phyloP scores from a whole-genome alignment of 2,329 filamentous ascomycete genomes.

The Byssochlamys sp. region DNA sequence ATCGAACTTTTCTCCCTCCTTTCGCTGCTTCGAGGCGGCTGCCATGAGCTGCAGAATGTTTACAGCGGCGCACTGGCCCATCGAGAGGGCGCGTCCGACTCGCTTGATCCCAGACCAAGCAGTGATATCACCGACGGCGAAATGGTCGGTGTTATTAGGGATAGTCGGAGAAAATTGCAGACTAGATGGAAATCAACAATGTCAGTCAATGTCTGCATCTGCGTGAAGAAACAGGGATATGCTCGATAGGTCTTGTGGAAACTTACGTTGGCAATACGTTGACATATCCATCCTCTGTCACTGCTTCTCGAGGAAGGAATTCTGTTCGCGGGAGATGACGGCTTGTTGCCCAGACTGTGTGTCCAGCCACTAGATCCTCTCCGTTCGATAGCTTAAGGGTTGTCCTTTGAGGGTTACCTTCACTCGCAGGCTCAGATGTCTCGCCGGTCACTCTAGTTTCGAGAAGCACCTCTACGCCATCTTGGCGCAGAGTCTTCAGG shows the following conservation, averaged over 20 bases:
- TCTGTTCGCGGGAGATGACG: constrained; percentile 52
- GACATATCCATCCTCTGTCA: constrained; percentile 59
- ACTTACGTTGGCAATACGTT: constrained; percentile 50
- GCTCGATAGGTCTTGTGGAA: background rate
- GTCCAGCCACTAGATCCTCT: constrained; percentile 49
- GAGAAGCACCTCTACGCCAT: constrained; percentile 57
- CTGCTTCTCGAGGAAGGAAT: constrained; percentile 50
- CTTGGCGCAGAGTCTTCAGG: constrained; percentile 49
- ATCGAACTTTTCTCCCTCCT: background rate
- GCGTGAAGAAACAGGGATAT: background rate
- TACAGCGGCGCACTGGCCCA: constrained; percentile 55
- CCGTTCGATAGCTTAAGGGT: constrained; percentile 54
- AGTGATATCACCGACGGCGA: constrained; percentile 60
- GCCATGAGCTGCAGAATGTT: constrained; percentile 52
- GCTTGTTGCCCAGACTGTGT: constrained; percentile 62
- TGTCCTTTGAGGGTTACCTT: background rate
- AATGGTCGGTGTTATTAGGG: constrained; percentile 53
- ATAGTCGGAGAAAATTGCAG: constrained; percentile 46
- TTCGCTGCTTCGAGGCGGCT: background rate
- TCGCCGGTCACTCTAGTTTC: constrained; percentile 46
- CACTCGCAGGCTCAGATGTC: constrained; percentile 15
- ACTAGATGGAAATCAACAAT: constrained; percentile 21
- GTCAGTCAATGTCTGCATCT: background rate
- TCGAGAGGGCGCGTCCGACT: constrained; percentile 65
- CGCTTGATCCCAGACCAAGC: constrained; percentile 72